phyloP scores from a whole-genome alignment of 1,284 basidiomycete genomes.

The Termitomyces sp. region DNA sequence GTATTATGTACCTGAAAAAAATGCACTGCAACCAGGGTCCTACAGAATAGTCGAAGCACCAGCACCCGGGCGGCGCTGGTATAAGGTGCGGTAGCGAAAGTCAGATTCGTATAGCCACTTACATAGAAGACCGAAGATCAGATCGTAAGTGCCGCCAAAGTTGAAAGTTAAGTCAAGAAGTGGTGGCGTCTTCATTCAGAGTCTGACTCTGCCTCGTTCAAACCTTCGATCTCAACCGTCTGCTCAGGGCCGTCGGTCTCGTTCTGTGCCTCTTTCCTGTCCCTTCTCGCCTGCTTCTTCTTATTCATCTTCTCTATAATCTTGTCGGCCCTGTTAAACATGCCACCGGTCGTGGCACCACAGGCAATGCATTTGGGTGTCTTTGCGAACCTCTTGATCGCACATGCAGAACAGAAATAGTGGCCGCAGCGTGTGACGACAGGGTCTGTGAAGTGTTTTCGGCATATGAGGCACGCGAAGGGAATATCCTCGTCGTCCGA shows the following conservation, averaged over 20 bases:
- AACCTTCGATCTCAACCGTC: slow-evolving; percentile 62
- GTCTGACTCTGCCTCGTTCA: slow-evolving; percentile 28
- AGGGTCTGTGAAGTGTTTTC: slow-evolving; percentile 91
- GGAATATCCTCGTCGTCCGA: slow-evolving; percentile 87
- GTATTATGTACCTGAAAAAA: background rate
- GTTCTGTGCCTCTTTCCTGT: slow-evolving; percentile 39
- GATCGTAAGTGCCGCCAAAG: background rate
- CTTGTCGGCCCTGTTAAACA: slow-evolving; percentile 89
- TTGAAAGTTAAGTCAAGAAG: background rate
- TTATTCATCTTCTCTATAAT: slow-evolving; percentile 75
- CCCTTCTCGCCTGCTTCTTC: slow-evolving; percentile 47
- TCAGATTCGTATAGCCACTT: slow-evolving; percentile 1
- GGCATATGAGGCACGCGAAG: slow-evolving; percentile 95
- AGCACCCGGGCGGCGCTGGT: background rate
- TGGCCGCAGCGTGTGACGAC: slow-evolving; percentile 95
- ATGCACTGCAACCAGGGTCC: slow-evolving; percentile 1
- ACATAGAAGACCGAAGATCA: slow-evolving; percentile 3
- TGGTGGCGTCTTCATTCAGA: slow-evolving; percentile 2
- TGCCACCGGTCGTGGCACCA: slow-evolving; percentile 86
- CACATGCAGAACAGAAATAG: slow-evolving; percentile 94
- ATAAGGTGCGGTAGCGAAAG: background rate
- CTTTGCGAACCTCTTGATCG: slow-evolving; percentile 89
- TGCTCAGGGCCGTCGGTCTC: slow-evolving; percentile 34
- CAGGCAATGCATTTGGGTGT: slow-evolving; percentile 97
- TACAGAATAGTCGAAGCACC: background rate